Conservation (phyloP, 805 yeast species). For the Torulaspora gathmanii region DNA sequence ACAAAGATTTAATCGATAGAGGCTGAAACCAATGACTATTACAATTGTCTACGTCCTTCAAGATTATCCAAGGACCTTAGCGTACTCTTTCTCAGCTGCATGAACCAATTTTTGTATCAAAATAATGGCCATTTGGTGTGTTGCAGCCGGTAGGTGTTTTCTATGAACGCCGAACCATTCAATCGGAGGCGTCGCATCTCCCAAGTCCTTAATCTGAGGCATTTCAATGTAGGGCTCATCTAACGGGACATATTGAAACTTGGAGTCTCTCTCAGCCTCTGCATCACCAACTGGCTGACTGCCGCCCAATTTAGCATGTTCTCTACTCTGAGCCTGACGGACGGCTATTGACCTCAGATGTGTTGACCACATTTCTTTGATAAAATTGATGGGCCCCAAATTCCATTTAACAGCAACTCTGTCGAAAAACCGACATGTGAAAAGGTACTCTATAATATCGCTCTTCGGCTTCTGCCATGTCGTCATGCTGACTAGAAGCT, state of each 20-base stretch:
- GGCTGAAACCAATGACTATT: conserved; percentile 1
- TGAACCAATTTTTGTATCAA: conserved; percentile 68
- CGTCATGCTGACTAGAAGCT: conserved; percentile 67
- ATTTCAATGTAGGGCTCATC: conserved; percentile 79
- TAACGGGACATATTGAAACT: conserved; percentile 50
- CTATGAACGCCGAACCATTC: conserved; percentile 98
- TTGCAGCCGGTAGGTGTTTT: conserved; percentile 74
- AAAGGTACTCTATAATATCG: conserved; percentile 59
- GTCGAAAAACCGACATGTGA: conserved; percentile 75
- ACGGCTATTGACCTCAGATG: conserved; percentile 71
- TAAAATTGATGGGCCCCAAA: conserved; percentile 82
- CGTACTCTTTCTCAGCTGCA: conserved; percentile 52
- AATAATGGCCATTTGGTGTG: conserved; percentile 75
- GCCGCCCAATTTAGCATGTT: conserved; percentile 23
- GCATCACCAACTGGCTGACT: conserved; percentile 29
- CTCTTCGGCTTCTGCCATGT: conserved; percentile 56
- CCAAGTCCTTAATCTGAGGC: conserved; percentile 85
- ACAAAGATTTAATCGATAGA: conserved; percentile 45
- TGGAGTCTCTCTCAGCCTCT: conserved; percentile 37
- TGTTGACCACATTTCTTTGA: conserved; percentile 86
- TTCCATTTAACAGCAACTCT: conserved; percentile 92
- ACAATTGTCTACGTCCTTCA: conserved; percentile 4
- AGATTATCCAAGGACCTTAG: conserved; percentile 40
- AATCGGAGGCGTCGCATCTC: conserved; percentile 95
- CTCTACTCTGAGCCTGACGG: conserved; percentile 43